Conservation (phyloP, 352 stramenopile genomes). For the Globisporangium acanthophoron region DNA sequence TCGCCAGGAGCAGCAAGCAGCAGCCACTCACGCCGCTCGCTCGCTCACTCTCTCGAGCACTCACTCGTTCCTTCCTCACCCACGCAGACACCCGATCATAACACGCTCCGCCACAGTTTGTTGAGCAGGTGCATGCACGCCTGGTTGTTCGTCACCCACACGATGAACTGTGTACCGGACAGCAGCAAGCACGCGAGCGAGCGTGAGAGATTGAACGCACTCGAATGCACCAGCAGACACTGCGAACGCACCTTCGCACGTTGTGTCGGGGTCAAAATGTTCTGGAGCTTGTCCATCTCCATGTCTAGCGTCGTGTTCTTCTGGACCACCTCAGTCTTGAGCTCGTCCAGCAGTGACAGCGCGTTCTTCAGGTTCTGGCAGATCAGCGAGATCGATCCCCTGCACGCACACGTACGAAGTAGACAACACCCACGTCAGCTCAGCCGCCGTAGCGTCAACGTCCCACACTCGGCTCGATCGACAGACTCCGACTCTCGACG, state of each 20-base stretch:
- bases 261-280: constrained; percentile 92
- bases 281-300: constrained; percentile 92
- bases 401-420: constrained; percentile 8
- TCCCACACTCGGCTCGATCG: background rate
- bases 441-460: background rate
- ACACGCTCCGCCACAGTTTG: constrained; percentile 91
- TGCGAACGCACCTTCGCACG: constrained; percentile 70
- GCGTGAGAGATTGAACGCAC: background rate
- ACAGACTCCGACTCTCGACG: constrained; percentile 6
- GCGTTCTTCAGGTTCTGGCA: constrained; percentile 89
- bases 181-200: background rate
- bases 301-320: constrained; percentile 92
- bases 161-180: constrained; percentile 73
- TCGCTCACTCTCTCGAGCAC: background rate
- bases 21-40: background rate
- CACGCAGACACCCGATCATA: constrained; percentile 40
- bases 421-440: constrained; percentile 3
- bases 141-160: constrained; percentile 95
- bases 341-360: constrained; percentile 81
- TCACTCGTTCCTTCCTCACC: background rate
- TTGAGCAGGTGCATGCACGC: constrained; percentile 96
- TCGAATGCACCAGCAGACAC: background rate
- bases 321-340: constrained; percentile 84
- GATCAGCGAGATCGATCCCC: constrained; percentile 61
- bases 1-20: background rate